Conservation (phyloP, 2,329 filamentous ascomycete genomes). For the Aspergillus bombycis region DNA sequence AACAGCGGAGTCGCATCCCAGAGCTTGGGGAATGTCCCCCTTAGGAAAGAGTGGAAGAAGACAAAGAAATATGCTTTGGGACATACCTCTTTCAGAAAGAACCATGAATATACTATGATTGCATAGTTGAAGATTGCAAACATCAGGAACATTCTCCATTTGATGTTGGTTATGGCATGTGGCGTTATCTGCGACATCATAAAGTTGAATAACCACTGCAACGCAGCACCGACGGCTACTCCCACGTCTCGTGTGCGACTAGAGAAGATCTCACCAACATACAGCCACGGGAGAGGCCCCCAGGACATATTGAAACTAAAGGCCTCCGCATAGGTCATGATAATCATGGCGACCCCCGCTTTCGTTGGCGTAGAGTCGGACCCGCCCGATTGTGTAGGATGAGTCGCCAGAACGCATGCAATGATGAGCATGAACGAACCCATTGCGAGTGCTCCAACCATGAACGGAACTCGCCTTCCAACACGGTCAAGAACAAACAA, state of each 20-base stretch:
- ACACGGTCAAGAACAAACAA: conserved; percentile 55
- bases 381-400: conserved; percentile 43
- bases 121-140: conserved; percentile 54
- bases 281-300: conserved; percentile 42
- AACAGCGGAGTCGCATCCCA: background rate
- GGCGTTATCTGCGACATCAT: conserved; percentile 44
- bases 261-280: conserved; percentile 43
- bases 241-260: conserved; percentile 40
- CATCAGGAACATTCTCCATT: conserved; percentile 56
- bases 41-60: background rate
- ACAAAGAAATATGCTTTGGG: background rate
- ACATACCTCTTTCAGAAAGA: conserved; percentile 46
- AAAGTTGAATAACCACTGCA: conserved; percentile 47
- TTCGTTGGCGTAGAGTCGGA: conserved; percentile 33
- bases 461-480: conserved; percentile 53
- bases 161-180: conserved; percentile 50
- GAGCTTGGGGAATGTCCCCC: too few relatives aligned
- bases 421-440: conserved; percentile 58
- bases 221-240: conserved; percentile 38
- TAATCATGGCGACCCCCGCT: conserved; percentile 51
- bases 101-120: conserved; percentile 48
- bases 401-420: conserved; percentile 50
- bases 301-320: conserved; percentile 45
- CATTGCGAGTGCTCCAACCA: conserved; percentile 55
- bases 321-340: conserved; percentile 57